Percentiles rank a stretch among this genome's conserved stretches.
These are phyloP conservation scores for Leccinum ambiguum DNA, from an alignment of 1,284 basidiomycete genomes.

Conservation along the genomic window DNA sequence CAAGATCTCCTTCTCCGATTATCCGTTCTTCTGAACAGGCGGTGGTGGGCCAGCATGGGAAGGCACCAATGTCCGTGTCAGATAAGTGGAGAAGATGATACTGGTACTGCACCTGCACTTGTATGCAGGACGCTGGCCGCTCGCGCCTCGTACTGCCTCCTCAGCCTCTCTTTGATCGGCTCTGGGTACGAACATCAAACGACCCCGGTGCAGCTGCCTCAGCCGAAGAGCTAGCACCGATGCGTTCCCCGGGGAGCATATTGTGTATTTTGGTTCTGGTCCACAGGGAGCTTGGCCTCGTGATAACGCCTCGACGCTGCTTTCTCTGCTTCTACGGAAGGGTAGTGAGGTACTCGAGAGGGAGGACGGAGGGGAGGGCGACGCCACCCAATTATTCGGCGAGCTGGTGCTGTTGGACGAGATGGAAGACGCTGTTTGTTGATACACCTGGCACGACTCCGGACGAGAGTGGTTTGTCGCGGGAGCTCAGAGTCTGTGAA, in stretches of 20 bases:
- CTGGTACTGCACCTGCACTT: conserved; percentile 7
- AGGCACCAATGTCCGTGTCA: conserved; percentile 20
- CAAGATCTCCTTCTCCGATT: conserved; percentile 56
- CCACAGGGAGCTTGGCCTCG: conserved; percentile 69
- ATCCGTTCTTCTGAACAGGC: conserved; percentile 26
- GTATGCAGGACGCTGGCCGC: conserved; percentile 47
- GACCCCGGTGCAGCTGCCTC: conserved; percentile 39
- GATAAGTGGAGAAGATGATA: conserved; percentile 26
- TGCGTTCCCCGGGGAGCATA: conserved; percentile 30
- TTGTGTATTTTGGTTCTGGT: conserved; percentile 43
- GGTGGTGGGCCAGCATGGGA: conserved; percentile 18
- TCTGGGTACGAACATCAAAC: conserved; percentile 56
- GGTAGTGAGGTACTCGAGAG: conserved; percentile 42
- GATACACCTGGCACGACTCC: conserved; percentile 29
- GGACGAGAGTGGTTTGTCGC: conserved; percentile 17
- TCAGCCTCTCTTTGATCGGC: conserved; percentile 29
- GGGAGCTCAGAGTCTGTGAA: neutral
- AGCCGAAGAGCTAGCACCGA: conserved; percentile 17
- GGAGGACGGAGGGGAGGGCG: conserved; percentile 26
- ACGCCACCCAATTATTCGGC: conserved; percentile 6
- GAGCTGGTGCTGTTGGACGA: conserved; percentile 13
- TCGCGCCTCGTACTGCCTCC: conserved; percentile 52
- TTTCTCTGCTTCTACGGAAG: conserved; percentile 56
- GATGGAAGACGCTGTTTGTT: conserved; percentile 44
- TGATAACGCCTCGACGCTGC: conserved; percentile 65